Evolutionary conservation across 257 asterid genomes (phyloP).

Genomic region (Jasminum sambac): DNA sequence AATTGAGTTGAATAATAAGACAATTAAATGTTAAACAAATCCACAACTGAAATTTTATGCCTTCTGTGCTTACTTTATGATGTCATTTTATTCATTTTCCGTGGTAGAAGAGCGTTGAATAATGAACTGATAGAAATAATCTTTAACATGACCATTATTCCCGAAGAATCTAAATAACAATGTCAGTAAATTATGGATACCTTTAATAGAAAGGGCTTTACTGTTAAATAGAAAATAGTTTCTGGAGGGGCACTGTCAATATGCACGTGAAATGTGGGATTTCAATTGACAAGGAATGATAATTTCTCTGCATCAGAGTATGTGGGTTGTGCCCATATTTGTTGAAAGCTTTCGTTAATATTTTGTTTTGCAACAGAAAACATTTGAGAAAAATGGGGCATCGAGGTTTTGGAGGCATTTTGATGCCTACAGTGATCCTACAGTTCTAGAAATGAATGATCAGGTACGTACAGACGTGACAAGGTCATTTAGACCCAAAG

Average conservation of each 20-base stretch:
- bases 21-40: not conserved
- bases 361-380: constrained; percentile 51
- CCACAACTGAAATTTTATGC: not conserved
- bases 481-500: constrained; percentile 6
- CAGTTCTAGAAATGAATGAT: constrained; percentile 49
- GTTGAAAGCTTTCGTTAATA: constrained; percentile 1
- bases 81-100: not conserved
- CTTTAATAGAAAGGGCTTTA: not conserved
- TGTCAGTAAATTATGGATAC: not conserved
- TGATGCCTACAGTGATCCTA: constrained; percentile 46
- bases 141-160: not conserved
- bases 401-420: constrained; percentile 87
- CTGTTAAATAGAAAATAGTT: not conserved
- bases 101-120: not conserved
- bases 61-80: not conserved
- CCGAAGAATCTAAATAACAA: not conserved
- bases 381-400: constrained; percentile 72
- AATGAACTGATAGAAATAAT: not conserved
- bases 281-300: not conserved
- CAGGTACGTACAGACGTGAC: constrained; percentile 41
- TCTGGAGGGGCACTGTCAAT: not conserved
- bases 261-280: not conserved
- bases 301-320: not conserved
- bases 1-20: not conserved
- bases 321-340: not conserved